Percentiles rank a stretch among this genome's conserved stretches.
Evolutionary conservation across 441 rosid genomes (phyloP).

Genomic region (Erodium chrysanthum): DNA sequence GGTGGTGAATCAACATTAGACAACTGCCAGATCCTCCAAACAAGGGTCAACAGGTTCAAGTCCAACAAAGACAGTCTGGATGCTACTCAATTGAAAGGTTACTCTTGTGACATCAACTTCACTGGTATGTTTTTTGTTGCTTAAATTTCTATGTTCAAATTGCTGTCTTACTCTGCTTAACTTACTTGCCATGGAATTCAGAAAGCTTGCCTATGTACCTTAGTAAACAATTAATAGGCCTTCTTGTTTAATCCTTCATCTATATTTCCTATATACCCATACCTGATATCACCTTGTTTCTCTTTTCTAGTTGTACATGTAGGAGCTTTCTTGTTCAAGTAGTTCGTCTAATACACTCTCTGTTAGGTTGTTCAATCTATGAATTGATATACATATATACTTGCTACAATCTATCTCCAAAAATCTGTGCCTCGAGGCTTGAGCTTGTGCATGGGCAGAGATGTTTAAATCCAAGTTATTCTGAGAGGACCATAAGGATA

Average conservation of each 20-base stretch:
- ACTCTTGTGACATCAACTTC: slow-evolving; percentile 64
- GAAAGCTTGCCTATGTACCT: background rate
- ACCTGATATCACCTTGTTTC: no score
- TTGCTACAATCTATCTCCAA: background rate
- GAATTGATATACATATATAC: background rate
- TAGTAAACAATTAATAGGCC: background rate
- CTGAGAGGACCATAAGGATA: background rate
- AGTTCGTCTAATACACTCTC: no score
- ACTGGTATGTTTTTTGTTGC: slow-evolving; percentile 30
- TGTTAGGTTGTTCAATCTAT: no score
- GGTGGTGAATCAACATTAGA: slow-evolving; percentile 71
- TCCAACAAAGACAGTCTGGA: slow-evolving; percentile 49
- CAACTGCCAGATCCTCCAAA: slow-evolving; percentile 85
- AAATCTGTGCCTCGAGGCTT: background rate
- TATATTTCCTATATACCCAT: background rate
- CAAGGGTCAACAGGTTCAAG: slow-evolving; percentile 68
- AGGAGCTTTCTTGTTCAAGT: background rate
- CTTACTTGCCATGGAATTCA: no score
- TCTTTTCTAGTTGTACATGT: no score
- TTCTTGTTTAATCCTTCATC: background rate
- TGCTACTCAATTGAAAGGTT: slow-evolving; percentile 39
- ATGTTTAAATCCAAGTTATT: background rate
- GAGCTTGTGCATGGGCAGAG: background rate
- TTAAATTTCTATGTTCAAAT: background rate
- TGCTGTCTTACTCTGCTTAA: background rate